Conservation (phyloP, 441 rosid species). For the Euphorbia celastroides region DNA sequence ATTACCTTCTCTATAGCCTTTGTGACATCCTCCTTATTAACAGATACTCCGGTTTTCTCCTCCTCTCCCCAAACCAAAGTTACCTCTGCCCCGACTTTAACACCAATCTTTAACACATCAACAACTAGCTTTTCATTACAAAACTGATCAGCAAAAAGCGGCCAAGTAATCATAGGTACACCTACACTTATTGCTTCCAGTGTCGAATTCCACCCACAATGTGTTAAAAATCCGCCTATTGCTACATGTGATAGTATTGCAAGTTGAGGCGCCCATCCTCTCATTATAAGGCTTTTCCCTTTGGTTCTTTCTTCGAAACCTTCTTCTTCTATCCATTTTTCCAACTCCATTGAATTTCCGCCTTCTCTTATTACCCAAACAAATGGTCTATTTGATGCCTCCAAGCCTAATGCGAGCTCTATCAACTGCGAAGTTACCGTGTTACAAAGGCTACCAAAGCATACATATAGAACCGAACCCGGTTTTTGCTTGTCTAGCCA, state of each 20-base stretch:
- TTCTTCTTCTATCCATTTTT: slow-evolving; percentile 22
- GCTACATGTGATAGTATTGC: slow-evolving; percentile 32
- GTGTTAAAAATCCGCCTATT: slow-evolving; percentile 39
- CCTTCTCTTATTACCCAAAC: slow-evolving; percentile 31
- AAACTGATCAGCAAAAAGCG: slow-evolving; percentile 36
- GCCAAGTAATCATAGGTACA: slow-evolving; percentile 41
- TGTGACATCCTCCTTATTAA: slow-evolving; percentile 26
- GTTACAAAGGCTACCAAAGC: slow-evolving; percentile 33
- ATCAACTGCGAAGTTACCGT: slow-evolving; percentile 20
- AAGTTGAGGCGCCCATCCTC: slow-evolving; percentile 44
- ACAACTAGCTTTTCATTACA: slow-evolving; percentile 31
- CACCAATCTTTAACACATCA: slow-evolving; percentile 27
- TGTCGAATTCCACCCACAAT: slow-evolving; percentile 39
- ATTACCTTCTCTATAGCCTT: slow-evolving; percentile 23
- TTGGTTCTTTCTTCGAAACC: slow-evolving; percentile 25
- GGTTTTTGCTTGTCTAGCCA: slow-evolving; percentile 33
- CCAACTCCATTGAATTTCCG: slow-evolving; percentile 8
- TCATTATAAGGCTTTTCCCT: slow-evolving; percentile 26
- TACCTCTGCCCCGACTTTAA: slow-evolving; percentile 22
- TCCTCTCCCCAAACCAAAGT: slow-evolving; percentile 31
- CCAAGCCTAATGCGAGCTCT: slow-evolving; percentile 36
- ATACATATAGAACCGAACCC: slow-evolving; percentile 32
- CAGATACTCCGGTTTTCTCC: slow-evolving; percentile 24
- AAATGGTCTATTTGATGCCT: slow-evolving; percentile 31
- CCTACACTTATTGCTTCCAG: slow-evolving; percentile 29